phyloP scores from a whole-genome alignment of 306 rosid species.

The Rubus idaeus region DNA sequence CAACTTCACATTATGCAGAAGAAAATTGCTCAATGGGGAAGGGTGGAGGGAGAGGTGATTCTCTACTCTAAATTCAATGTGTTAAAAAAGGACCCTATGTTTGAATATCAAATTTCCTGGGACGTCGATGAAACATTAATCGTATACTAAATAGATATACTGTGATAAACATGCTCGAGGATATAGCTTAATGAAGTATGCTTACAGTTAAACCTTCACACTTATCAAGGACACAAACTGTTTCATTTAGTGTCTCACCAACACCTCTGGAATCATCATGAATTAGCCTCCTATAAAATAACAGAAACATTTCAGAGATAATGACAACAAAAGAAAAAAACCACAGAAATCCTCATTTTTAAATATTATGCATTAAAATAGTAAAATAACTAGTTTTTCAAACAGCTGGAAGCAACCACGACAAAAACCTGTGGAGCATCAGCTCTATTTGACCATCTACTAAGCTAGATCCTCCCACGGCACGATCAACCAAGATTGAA shows the following conservation, averaged over 20 bases:
- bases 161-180: background rate
- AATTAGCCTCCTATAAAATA: conserved; percentile 59
- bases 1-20: background rate
- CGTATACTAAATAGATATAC: background rate
- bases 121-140: background rate
- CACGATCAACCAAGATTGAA: conserved; percentile 43
- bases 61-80: background rate
- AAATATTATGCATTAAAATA: background rate
- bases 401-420: background rate
- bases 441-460: conserved; percentile 48
- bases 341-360: background rate
- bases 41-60: background rate
- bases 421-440: conserved; percentile 47
- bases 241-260: conserved; percentile 73
- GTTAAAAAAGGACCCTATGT: background rate
- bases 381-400: background rate
- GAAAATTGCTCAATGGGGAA: background rate
- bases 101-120: background rate
- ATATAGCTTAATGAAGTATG: conserved; percentile 11
- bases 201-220: conserved; percentile 79
- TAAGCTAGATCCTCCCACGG: conserved; percentile 44
- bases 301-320: conserved; percentile 20
- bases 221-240: conserved; percentile 55
- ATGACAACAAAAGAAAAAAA: background rate
- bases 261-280: conserved; percentile 83